Evolutionary conservation across 1,139 yeast species (phyloP).

Genomic region (Wickerhamomyces sp.): DNA sequence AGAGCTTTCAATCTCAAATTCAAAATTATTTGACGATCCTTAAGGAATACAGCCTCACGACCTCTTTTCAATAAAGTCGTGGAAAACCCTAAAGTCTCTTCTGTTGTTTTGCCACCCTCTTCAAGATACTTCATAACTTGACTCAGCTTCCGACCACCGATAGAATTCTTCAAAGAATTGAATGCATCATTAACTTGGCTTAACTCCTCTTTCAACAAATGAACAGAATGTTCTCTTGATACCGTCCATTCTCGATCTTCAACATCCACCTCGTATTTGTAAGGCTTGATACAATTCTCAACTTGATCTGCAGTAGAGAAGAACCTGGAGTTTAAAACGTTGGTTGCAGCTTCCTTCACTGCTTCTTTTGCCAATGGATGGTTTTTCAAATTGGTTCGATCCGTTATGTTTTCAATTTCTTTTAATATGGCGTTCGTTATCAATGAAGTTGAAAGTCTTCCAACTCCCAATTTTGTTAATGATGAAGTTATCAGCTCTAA

Average conservation of each 20-base stretch:
- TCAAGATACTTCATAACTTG: constrained; percentile 75
- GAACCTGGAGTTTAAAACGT: constrained; percentile 71
- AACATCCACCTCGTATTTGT: constrained; percentile 92
- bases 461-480: constrained; percentile 88
- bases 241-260: constrained; percentile 92
- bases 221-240: constrained; percentile 74
- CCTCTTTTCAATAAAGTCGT: constrained; percentile 67
- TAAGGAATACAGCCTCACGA: constrained; percentile 77
- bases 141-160: constrained; percentile 78
- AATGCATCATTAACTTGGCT: constrained; percentile 72
- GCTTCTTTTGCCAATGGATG: constrained; percentile 83
- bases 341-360: constrained; percentile 78
- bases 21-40: constrained; percentile 68
- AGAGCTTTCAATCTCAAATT: constrained; percentile 73
- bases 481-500: constrained; percentile 79
- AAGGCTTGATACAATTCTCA: constrained; percentile 96
- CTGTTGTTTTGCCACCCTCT: constrained; percentile 28
- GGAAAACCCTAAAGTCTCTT: constrained; percentile 76
- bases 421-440: constrained; percentile 75
- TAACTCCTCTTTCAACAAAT: constrained; percentile 75
- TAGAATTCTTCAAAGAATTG: constrained; percentile 55
- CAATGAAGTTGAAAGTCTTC: constrained; percentile 78
- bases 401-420: constrained; percentile 71
- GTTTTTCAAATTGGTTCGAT: constrained; percentile 67
- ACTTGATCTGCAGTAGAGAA: constrained; percentile 97